Evolutionary conservation across 2,329 filamentous ascomycete genomes (phyloP).

Genomic region (Trichothecium roseum): DNA sequence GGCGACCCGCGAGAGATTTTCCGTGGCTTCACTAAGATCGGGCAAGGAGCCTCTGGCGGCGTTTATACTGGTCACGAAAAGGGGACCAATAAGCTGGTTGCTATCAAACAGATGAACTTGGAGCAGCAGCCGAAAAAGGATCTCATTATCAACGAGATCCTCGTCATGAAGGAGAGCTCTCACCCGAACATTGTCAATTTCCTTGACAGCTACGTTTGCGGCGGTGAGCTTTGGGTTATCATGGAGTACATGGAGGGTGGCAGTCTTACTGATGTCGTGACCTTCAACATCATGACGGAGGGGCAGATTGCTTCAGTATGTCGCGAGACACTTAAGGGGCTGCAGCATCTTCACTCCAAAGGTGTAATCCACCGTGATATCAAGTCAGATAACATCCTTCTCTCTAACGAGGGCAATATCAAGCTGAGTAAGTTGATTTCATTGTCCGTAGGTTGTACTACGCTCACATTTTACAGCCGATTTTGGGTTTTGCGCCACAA

Average conservation of each 20-base stretch:
- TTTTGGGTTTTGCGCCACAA: constrained; percentile 97
- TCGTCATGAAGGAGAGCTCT: constrained; percentile 98
- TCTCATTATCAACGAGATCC: constrained; percentile 95
- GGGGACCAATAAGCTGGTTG: constrained; percentile 76
- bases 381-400: constrained; percentile 95
- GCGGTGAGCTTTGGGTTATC: constrained; percentile 91
- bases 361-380: constrained; percentile 98
- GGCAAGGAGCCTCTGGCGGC: constrained; percentile 91
- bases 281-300: constrained; percentile 98
- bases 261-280: constrained; percentile 94
- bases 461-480: constrained; percentile 55
- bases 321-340: constrained; percentile 78
- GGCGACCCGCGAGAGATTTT: constrained; percentile 86
- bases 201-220: constrained; percentile 88
- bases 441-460: neutral
- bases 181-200: constrained; percentile 99
- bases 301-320: constrained; percentile 95
- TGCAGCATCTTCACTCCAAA: constrained; percentile 95
- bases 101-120: constrained; percentile 99
- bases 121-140: constrained; percentile 99
- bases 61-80: constrained; percentile 87
- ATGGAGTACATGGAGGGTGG: constrained; percentile 99
- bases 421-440: constrained; percentile 68
- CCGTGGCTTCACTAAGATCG: constrained; percentile 83
- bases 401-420: constrained; percentile 90